Evolutionary conservation across 805 yeast species (phyloP).

Genomic region (Zygoascus tannicola): DNA sequence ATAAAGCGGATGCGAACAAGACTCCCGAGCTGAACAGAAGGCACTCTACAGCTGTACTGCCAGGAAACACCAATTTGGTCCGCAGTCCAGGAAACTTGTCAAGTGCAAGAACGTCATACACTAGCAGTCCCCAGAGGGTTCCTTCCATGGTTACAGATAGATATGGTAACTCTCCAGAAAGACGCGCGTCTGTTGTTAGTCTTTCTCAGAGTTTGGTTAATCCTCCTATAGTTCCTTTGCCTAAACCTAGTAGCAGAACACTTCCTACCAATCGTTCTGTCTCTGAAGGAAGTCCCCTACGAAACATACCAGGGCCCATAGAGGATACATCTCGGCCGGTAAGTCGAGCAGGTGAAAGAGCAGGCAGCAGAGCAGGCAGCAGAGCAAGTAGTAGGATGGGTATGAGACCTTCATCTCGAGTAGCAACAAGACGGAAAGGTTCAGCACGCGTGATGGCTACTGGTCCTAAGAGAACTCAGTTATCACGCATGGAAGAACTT

Average conservation of each 20-base stretch:
- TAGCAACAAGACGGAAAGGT: constrained; percentile 11
- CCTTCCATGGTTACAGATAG: neutral
- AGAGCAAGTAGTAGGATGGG: constrained; percentile 5
- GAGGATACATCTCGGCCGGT: no score
- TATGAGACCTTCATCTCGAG: constrained; percentile 15
- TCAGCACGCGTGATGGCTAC: constrained; percentile 11
- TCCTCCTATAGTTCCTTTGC: neutral
- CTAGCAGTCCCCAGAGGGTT: neutral
- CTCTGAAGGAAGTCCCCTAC: no score
- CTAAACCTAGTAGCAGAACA: no score
- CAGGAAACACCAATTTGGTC: no score
- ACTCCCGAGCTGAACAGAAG: no score
- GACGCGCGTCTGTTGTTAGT: neutral
- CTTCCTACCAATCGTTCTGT: no score
- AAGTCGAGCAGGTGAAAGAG: no score
- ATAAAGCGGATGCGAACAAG: no score
- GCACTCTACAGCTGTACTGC: neutral
- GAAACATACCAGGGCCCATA: no score
- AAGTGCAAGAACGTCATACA: neutral
- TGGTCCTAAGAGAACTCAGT: constrained; percentile 9
- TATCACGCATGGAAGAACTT: constrained; percentile 20
- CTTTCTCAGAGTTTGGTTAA: neutral
- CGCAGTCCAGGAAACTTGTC: neutral
- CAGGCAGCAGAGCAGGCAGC: no score
- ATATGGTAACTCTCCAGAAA: neutral